phyloP scores from a whole-genome alignment of 331 rosid genomes.

The Saraca asoca region DNA sequence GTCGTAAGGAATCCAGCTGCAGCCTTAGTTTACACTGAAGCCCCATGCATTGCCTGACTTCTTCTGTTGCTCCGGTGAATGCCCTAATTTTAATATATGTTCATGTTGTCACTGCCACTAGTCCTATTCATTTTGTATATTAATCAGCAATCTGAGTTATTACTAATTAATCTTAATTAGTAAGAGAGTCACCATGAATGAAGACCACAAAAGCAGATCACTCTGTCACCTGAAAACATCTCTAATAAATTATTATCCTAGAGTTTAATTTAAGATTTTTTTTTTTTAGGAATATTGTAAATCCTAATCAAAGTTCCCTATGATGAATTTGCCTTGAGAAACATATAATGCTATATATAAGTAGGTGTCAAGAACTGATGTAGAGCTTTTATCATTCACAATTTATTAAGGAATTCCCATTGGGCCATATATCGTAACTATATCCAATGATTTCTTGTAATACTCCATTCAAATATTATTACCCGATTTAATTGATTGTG shows the following conservation, averaged over 20 bases:
- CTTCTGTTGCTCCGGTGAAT: constrained; percentile 18
- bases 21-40: constrained; percentile 31
- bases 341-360: no score
- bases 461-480: no score
- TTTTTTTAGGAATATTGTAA: no score
- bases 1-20: constrained; percentile 49
- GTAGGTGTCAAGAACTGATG: no score
- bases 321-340: no score
- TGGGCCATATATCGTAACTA: no score
- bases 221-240: constrained; percentile 16
- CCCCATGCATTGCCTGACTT: constrained; percentile 17
- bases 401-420: no score
- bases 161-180: neutral
- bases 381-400: no score
- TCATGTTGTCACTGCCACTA: constrained; percentile 14
- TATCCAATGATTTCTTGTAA: no score
- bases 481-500: no score
- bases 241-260: neutral
- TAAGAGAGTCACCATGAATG: constrained; percentile 2
- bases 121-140: constrained; percentile 21
- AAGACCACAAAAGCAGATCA: constrained; percentile 21
- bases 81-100: neutral
- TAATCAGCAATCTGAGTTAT: no score
- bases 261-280: neutral
- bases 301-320: no score